Evolutionary conservation across 176 grass and related monocot species (phyloP).

Genomic region (Otatea glauca): DNA sequence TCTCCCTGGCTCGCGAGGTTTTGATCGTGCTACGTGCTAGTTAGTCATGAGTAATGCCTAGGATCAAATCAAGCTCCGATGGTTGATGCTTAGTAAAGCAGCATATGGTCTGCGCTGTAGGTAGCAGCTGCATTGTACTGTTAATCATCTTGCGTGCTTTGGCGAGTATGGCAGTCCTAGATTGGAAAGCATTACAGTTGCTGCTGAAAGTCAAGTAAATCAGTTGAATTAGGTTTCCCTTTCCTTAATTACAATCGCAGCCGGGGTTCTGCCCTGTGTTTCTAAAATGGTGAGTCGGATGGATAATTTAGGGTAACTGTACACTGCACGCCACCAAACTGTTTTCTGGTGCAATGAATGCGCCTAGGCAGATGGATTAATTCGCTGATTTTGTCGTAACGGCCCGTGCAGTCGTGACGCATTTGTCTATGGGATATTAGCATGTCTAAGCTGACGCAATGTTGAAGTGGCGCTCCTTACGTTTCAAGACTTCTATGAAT

Average conservation of each 20-base stretch:
- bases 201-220: not conserved
- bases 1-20: not conserved
- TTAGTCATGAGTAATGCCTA: no score
- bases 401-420: not conserved
- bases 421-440: not conserved
- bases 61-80: not conserved
- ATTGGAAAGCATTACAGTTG: not conserved
- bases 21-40: not conserved
- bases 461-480: not conserved
- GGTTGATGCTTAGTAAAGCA: not conserved
- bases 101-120: not conserved
- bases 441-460: not conserved
- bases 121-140: not conserved
- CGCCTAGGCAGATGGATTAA: not conserved
- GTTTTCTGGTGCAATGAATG: not conserved
- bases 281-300: not conserved
- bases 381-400: not conserved
- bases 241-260: not conserved
- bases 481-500: not conserved
- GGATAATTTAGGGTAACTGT: constrained; percentile 6
- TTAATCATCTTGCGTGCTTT: not conserved
- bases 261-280: not conserved
- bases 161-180: not conserved
- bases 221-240: not conserved
- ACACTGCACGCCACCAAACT: not conserved